Conservation (phyloP, 192 early-diverging fungal genomes). For the Podila epicladia region DNA sequence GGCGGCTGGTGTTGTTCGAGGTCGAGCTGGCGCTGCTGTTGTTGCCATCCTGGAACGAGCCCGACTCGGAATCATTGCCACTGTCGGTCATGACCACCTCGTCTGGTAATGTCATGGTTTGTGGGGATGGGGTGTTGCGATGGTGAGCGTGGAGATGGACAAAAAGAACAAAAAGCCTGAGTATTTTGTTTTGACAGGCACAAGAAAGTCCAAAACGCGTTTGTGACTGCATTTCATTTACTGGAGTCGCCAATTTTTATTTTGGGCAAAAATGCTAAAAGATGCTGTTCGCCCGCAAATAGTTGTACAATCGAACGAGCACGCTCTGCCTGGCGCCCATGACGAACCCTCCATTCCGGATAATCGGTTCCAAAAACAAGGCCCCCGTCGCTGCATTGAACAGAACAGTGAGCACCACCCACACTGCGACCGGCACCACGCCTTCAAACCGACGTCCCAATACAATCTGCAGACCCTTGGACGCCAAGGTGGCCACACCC, state of each 20-base stretch:
- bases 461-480: slow-evolving; percentile 20
- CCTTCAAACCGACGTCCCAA: slow-evolving; percentile 17
- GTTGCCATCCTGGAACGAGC: slow-evolving; percentile 11
- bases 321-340: slow-evolving; percentile 28
- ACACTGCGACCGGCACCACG: not conserved
- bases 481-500: slow-evolving; percentile 29
- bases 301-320: slow-evolving; percentile 28
- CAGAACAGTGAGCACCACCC: slow-evolving; percentile 21
- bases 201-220: too few relatives aligned
- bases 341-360: slow-evolving; percentile 27
- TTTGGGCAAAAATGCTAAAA: too few relatives aligned
- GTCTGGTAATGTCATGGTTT: slow-evolving; percentile 34
- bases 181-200: too few relatives aligned
- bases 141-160: too few relatives aligned
- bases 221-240: too few relatives aligned
- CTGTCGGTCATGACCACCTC: slow-evolving; percentile 49
- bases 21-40: not conserved
- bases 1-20: not conserved
- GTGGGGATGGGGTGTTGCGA: not conserved
- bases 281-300: slow-evolving; percentile 18
- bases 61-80: slow-evolving; percentile 50
- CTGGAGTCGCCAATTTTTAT: too few relatives aligned
- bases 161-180: too few relatives aligned
- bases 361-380: slow-evolving; percentile 33
- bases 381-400: slow-evolving; percentile 26